Percentiles rank a stretch among this genome's conserved stretches.
These are phyloP conservation scores for Arabis hirsuta DNA, from an alignment of 345 rosid species.

Conservation along the genomic window DNA sequence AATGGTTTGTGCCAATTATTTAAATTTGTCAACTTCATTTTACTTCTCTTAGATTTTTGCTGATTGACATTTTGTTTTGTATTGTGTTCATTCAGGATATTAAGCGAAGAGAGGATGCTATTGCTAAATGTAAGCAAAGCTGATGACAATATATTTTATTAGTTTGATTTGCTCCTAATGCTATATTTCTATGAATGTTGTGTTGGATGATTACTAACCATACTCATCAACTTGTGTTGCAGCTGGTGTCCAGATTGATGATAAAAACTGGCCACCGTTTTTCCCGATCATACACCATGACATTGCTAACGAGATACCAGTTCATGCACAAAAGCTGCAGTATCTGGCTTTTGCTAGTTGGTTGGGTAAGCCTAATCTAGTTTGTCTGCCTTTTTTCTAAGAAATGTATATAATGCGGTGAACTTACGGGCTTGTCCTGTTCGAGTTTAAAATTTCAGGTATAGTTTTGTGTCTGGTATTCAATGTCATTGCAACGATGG, in stretches of 20 bases:
- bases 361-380: conserved; percentile 63
- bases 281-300: conserved; percentile 98
- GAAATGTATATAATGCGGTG: not conserved
- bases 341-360: conserved; percentile 98
- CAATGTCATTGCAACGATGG: conserved; percentile 78
- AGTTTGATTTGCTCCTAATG: not conserved
- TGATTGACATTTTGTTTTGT: not conserved
- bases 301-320: conserved; percentile 92
- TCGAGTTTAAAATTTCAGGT: conserved; percentile 55
- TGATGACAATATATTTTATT: not conserved
- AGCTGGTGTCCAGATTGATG: conserved; percentile 76
- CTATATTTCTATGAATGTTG: not conserved
- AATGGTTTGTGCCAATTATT: conserved; percentile 48
- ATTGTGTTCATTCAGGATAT: conserved; percentile 35
- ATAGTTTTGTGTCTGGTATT: conserved; percentile 83
- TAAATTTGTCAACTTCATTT: not conserved
- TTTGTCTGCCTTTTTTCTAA: not conserved
- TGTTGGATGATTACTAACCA: not conserved
- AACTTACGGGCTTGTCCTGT: not conserved
- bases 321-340: conserved; percentile 92
- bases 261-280: conserved; percentile 94
- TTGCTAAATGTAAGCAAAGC: conserved; percentile 36
- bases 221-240: conserved; percentile 38
- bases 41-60: not conserved
- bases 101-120: conserved; percentile 45